Evolutionary conservation across 2,329 filamentous ascomycete genomes (phyloP), one percentile per base, ranked within the genome.

Genomic region (Aspergillus caelatus): DNA sequence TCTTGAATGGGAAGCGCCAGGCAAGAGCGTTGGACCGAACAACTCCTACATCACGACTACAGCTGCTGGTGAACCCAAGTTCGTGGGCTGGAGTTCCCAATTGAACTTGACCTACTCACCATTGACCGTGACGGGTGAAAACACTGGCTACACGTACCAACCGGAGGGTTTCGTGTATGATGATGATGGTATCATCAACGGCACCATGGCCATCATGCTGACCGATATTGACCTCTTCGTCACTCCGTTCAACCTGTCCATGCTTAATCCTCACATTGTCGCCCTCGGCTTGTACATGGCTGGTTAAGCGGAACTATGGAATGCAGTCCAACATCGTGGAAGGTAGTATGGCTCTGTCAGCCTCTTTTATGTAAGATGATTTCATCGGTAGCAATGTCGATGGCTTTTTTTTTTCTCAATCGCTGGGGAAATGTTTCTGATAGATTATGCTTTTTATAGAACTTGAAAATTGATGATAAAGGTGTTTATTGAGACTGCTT

Each of bases 41-140:
- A 62, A 62, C 57, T 62, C 60, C 16, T 65, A 65, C 34, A 41
- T 58, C 43, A 65, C 60, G 4, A n/a, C 57, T 5, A 65, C 63
- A 12, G 62, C 57, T 4, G 60, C 63, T 7, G 60, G 60, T 12
- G 10, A 45, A 16, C 60, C 63, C 8, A 60, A 32, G 36, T 65
- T 54, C 3, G 63, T 65, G 10, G 60, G n/a, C 4, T 65, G 60
- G 63, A 60, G 61, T 34, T 62, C 39, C 34, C 60, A 65, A 57
- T 21, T 65, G 9, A 62, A 60, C 60, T 32, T 65, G 23, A 65
- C 60, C 6, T 65, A 62, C 57, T 60, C 63, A 6, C 57, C 57
- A 2, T 45, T 65, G 57, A 65, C 34, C 12, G 39, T 62, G 16
- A 65, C 63, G 8, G 63, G 60, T 16, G 26, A 54, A 7, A 46